Evolutionary conservation across 1,284 basidiomycete species (phyloP).

Genomic region (Pterulicium gracile): DNA sequence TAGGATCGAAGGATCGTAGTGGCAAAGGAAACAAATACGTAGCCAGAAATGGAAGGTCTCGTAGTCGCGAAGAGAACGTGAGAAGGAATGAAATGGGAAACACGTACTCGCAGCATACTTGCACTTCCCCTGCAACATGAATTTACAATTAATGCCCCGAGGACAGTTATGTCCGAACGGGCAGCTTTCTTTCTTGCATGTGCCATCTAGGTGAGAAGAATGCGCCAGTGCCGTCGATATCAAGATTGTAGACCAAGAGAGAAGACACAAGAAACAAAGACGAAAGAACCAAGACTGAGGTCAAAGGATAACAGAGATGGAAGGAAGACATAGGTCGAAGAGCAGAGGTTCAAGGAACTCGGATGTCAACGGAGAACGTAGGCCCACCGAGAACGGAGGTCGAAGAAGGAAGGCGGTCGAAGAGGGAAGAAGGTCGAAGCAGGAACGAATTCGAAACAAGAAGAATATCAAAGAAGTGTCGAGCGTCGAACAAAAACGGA

Average conservation of each 20-base stretch:
- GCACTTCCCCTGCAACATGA: conserved; percentile 11
- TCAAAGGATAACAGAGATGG: background rate
- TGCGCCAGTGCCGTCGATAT: background rate
- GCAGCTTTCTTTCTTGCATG: conserved; percentile 17
- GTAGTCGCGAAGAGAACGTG: background rate
- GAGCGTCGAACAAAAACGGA: too few species aligned
- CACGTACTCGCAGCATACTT: conserved; percentile 13
- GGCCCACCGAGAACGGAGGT: too few species aligned
- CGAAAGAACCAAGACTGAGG: background rate
- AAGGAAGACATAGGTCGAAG: too few species aligned
- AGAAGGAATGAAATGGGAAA: background rate
- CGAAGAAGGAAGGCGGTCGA: background rate
- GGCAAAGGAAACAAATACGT: background rate
- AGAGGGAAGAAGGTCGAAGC: background rate
- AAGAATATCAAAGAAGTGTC: background rate
- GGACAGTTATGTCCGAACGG: conserved; percentile 14
- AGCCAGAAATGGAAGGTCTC: too few species aligned
- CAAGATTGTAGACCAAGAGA: background rate
- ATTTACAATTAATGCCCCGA: conserved; percentile 10
- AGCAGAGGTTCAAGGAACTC: too few species aligned
- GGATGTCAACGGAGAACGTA: too few species aligned
- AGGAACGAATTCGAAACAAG: background rate
- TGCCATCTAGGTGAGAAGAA: conserved; percentile 17
- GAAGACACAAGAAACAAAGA: background rate
- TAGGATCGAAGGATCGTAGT: background rate